Percentiles rank a stretch among this genome's conserved stretches.
These are phyloP conservation scores for Xylariaceae sp. DNA, from an alignment of 2,329 filamentous ascomycete genomes.

Conservation along the genomic window DNA sequence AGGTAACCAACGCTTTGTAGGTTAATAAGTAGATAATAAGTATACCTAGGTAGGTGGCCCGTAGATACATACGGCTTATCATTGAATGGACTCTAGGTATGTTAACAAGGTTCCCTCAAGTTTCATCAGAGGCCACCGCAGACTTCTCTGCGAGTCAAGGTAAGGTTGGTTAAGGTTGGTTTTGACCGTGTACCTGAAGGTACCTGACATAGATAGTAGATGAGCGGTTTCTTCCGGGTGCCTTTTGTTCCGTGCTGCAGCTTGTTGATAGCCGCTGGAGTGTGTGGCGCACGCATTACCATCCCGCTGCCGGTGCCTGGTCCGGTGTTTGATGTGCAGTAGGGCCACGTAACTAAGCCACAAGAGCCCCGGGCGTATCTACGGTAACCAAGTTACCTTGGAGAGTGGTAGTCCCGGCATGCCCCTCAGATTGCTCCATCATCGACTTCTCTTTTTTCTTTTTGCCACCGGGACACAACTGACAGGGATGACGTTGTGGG, in stretches of 20 bases:
- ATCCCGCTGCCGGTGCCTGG: too few relatives aligned
- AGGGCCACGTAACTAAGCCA: too few relatives aligned
- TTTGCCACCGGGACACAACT: slow-evolving; percentile 15
- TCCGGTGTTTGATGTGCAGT: too few relatives aligned
- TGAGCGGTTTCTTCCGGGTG: too few relatives aligned
- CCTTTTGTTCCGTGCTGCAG: too few relatives aligned
- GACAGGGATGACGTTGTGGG: slow-evolving; percentile 11
- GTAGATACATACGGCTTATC: not conserved
- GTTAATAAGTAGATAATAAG: not conserved
- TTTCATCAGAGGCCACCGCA: not conserved
- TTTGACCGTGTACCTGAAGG: too few relatives aligned
- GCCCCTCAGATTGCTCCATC: slow-evolving; percentile 22
- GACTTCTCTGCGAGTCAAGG: not conserved
- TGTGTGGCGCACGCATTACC: too few relatives aligned
- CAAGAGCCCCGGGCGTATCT: too few relatives aligned
- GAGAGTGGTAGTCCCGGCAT: not conserved
- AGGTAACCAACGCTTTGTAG: too few relatives aligned
- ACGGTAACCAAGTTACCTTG: too few relatives aligned
- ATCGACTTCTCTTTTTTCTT: slow-evolving; percentile 8
- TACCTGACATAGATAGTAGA: too few relatives aligned
- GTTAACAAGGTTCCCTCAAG: not conserved
- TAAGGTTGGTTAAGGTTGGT: not conserved
- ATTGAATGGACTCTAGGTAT: not conserved
- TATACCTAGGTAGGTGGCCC: not conserved
- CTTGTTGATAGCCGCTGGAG: too few relatives aligned